These are phyloP conservation scores for Cenchrus americanus DNA, from an alignment of 176 grass and related monocot genomes.

Conservation along the genomic window DNA sequence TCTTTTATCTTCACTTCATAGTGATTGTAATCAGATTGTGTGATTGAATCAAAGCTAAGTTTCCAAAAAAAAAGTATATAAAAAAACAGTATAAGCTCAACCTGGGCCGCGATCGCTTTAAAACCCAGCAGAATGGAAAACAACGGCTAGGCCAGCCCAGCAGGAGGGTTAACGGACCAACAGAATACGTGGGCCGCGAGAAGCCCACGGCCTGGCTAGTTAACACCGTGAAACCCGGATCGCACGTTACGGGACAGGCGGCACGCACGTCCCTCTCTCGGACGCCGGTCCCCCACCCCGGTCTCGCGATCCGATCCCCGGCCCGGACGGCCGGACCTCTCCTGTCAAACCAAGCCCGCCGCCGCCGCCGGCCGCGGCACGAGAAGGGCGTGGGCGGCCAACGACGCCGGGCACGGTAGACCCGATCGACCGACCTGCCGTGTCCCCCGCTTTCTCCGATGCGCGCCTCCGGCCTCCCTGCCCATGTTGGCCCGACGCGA, in stretches of 20 bases:
- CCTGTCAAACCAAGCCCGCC: slow-evolving; percentile 3
- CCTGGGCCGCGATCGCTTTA: too few species aligned
- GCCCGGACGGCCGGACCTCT: background rate
- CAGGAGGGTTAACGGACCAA: too few species aligned
- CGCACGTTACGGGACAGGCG: background rate
- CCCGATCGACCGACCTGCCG: background rate
- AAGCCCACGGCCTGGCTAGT: background rate
- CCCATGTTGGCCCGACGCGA: background rate
- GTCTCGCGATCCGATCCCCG: background rate
- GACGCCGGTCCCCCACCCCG: background rate
- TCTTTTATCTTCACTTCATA: too few species aligned
- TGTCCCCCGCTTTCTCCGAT: background rate
- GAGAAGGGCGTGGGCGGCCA: background rate
- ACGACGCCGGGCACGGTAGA: slow-evolving; percentile 5
- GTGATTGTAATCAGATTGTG: too few species aligned
- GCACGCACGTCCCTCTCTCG: background rate
- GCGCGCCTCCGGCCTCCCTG: background rate
- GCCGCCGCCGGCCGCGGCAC: slow-evolving; percentile 11
- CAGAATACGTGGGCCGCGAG: background rate
- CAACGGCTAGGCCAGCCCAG: too few species aligned
- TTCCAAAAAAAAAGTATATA: too few species aligned
- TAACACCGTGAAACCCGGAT: background rate
- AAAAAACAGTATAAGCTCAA: too few species aligned
- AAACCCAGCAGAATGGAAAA: too few species aligned
- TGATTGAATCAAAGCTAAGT: too few species aligned